Conservation (phyloP, 345 rosid species). For the Cardamine chenopodiifolia region DNA sequence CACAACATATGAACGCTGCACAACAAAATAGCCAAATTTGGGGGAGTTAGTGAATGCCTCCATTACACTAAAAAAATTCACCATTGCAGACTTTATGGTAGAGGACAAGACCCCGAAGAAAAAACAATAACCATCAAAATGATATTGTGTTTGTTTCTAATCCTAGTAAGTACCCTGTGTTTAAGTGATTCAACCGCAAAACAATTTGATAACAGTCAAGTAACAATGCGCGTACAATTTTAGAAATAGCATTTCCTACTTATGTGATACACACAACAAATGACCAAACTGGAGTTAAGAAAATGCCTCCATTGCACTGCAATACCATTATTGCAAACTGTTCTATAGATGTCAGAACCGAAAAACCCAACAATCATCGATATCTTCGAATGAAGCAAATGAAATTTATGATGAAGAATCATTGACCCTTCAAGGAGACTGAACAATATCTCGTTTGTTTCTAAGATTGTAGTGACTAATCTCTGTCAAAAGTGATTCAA, state of each 20-base stretch:
- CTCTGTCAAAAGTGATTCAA: neutral
- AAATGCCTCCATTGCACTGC: neutral
- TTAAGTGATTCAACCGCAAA: neutral
- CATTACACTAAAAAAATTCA: neutral
- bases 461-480: neutral
- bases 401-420: neutral
- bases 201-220: neutral
- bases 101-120: neutral
- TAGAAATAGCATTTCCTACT: neutral
- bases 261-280: neutral
- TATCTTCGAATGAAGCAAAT: neutral
- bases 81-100: neutral
- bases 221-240: neutral
- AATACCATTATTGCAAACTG: neutral
- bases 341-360: neutral
- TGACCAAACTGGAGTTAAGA: neutral
- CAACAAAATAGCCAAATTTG: neutral
- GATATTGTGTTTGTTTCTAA: neutral
- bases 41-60: neutral
- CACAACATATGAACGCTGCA: constrained; percentile 49
- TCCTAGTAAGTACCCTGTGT: neutral
- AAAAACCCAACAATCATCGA: neutral
- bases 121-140: neutral
- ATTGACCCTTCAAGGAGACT: neutral
- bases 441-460: neutral